phyloP scores from a whole-genome alignment of 305 asterid species.

The Rubia tinctorum region DNA sequence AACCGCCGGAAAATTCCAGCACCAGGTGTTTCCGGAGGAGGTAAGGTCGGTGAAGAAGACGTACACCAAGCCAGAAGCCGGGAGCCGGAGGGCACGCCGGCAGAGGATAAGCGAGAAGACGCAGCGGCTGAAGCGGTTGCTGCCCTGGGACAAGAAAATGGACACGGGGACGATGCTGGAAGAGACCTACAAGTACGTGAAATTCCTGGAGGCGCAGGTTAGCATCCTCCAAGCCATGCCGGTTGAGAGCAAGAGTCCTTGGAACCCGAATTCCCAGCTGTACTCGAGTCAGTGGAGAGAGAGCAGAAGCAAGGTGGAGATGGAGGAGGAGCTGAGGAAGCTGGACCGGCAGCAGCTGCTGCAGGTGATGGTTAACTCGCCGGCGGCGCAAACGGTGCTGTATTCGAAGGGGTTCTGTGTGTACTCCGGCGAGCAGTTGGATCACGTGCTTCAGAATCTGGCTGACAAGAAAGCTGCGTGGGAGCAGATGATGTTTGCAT shows the following conservation, averaged over 20 bases:
- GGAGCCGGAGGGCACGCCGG: slow-evolving; percentile 23
- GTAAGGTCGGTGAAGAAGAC: slow-evolving; percentile 12
- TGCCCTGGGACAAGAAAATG: slow-evolving; percentile 61
- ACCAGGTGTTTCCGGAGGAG: neutral
- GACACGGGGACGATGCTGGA: slow-evolving; percentile 68
- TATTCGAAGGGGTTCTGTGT: slow-evolving; percentile 59
- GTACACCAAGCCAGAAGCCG: neutral
- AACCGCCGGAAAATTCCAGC: neutral
- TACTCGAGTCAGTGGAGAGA: no score
- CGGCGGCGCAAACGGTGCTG: slow-evolving; percentile 51
- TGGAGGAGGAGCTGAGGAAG: slow-evolving; percentile 31
- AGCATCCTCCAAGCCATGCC: slow-evolving; percentile 68
- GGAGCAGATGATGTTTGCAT: slow-evolving; percentile 27
- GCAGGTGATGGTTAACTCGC: slow-evolving; percentile 58
- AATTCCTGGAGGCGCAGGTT: slow-evolving; percentile 70
- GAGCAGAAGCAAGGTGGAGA: neutral
- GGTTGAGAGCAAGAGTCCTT: neutral
- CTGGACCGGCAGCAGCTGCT: slow-evolving; percentile 66
- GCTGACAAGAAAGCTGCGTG: slow-evolving; percentile 35
- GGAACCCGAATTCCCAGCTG: neutral
- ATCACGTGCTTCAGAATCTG: slow-evolving; percentile 28
- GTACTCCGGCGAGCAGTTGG: slow-evolving; percentile 28
- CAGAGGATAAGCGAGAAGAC: slow-evolving; percentile 53
- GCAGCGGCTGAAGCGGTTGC: slow-evolving; percentile 44
- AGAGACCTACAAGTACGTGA: slow-evolving; percentile 72